A percentile compares a stretch with the other conserved stretches of the same genome.
Conservation (phyloP, 768 basidiomycete genomes). For the Clathrus columnatus region DNA sequence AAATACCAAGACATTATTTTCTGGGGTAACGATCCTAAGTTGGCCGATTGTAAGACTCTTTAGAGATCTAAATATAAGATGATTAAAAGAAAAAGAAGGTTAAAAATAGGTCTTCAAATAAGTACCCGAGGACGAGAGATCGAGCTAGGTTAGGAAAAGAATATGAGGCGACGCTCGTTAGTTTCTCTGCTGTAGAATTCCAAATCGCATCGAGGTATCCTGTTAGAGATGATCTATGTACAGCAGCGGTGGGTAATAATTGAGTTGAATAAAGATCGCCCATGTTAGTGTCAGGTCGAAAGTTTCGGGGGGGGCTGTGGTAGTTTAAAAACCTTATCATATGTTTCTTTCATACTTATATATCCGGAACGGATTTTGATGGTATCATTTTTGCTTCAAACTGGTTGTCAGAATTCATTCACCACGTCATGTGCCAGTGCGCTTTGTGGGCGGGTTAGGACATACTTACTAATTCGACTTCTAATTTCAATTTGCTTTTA, state of each 20-base stretch:
- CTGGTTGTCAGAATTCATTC: too few species aligned
- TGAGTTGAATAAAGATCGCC: conserved; percentile 15
- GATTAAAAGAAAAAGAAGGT: background rate
- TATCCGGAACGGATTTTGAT: background rate
- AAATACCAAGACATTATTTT: conserved; percentile 36
- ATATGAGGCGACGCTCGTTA: background rate
- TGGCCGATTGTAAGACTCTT: conserved; percentile 37
- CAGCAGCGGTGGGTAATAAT: background rate
- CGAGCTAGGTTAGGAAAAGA: background rate
- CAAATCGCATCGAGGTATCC: background rate
- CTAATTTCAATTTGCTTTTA: too few species aligned
- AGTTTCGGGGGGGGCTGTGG: too few species aligned
- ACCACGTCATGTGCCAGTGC: too few species aligned
- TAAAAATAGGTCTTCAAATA: background rate
- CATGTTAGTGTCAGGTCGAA: conserved; percentile 12
- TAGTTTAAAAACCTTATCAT: too few species aligned
- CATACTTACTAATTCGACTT: too few species aligned
- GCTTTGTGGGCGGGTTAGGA: too few species aligned
- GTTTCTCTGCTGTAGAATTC: background rate
- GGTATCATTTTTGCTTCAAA: too few species aligned
- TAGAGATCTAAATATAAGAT: conserved; percentile 18
- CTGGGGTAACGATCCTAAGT: conserved; percentile 36
- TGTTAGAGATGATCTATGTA: background rate
- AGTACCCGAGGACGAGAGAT: background rate
- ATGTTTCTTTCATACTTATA: background rate